Evolutionary conservation across 73 alveolate genomes (phyloP).

Genomic region (Symbiodinium pilosum): DNA sequence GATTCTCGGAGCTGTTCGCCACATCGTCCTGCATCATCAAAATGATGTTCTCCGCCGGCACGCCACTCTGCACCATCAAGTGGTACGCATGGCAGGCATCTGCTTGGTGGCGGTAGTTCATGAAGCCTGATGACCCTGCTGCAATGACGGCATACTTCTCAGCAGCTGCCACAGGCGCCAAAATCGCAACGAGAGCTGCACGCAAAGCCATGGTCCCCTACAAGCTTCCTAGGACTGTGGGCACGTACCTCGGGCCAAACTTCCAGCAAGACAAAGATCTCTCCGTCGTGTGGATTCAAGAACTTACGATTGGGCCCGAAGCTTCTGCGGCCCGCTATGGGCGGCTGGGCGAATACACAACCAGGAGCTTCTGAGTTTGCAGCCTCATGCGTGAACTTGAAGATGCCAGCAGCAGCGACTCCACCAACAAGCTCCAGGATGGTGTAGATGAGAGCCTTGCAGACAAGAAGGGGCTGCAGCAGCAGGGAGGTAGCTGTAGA

Average conservation of each 20-base stretch:
- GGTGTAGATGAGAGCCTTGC: constrained; percentile 23
- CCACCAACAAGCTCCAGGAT: constrained; percentile 9
- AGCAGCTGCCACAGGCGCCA: neutral
- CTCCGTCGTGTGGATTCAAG: no score
- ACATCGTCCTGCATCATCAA: constrained; percentile 97
- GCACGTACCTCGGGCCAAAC: no score
- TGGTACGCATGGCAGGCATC: constrained; percentile 94
- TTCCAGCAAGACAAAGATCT: no score
- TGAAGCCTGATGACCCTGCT: constrained; percentile 74
- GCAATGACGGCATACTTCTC: constrained; percentile 82
- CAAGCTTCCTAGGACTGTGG: no score
- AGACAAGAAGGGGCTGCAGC: no score
- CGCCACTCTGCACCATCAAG: constrained; percentile 97
- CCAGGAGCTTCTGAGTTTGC: no score
- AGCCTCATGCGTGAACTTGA: constrained; percentile 32
- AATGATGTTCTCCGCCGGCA: constrained; percentile 97
- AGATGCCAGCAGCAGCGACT: neutral
- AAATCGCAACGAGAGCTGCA: neutral
- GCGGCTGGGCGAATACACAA: no score
- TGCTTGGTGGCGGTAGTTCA: constrained; percentile 85
- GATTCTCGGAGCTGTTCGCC: constrained; percentile 97
- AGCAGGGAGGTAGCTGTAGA: no score
- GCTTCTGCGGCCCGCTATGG: no score
- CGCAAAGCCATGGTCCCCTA: neutral
- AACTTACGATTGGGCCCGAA: no score